A percentile compares a stretch with the other conserved stretches of the same genome.
Conservation (phyloP, 352 stramenopile species). For the Phytophthora sp. region DNA sequence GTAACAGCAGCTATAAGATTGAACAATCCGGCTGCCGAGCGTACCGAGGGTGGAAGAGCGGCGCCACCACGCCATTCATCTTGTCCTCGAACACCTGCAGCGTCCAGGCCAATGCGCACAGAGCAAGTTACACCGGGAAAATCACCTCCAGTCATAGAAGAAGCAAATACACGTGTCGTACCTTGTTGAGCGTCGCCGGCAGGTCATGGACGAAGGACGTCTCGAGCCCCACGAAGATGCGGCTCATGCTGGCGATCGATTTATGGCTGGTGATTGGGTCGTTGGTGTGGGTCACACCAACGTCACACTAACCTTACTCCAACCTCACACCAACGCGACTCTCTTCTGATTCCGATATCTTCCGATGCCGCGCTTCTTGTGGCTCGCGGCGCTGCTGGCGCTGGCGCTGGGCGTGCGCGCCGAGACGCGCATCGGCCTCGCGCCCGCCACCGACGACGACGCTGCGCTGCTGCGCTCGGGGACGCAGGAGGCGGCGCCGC, state of each 20-base stretch:
- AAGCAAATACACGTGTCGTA: constrained; percentile 4
- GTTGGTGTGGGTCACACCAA: constrained; percentile 1
- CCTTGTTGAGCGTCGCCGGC: constrained; percentile 64
- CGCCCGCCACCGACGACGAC: not conserved
- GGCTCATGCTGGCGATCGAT: constrained; percentile 29
- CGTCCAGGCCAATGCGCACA: not conserved
- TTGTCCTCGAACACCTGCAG: constrained; percentile 74
- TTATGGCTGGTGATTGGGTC: constrained; percentile 9
- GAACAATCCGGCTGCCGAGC: not conserved
- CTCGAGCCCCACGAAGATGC: constrained; percentile 81
- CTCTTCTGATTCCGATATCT: not conserved
- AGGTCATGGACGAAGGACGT: constrained; percentile 78
- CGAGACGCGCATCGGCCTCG: not conserved
- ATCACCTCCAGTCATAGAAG: not conserved
- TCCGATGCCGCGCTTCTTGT: constrained; percentile 6
- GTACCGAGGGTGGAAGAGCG: constrained; percentile 86
- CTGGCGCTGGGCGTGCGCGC: constrained; percentile 4
- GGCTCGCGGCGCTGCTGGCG: constrained; percentile 18
- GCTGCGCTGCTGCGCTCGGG: constrained; percentile 6
- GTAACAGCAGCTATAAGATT: not conserved
- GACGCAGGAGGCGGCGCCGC: not conserved
- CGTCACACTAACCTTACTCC: too few relatives aligned
- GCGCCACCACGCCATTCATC: constrained; percentile 77
- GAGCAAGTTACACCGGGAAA: not conserved
- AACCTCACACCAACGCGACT: not conserved